Evolutionary conservation across 2,329 filamentous ascomycete genomes (phyloP).

Genomic region (Cladophialophora psammophila): DNA sequence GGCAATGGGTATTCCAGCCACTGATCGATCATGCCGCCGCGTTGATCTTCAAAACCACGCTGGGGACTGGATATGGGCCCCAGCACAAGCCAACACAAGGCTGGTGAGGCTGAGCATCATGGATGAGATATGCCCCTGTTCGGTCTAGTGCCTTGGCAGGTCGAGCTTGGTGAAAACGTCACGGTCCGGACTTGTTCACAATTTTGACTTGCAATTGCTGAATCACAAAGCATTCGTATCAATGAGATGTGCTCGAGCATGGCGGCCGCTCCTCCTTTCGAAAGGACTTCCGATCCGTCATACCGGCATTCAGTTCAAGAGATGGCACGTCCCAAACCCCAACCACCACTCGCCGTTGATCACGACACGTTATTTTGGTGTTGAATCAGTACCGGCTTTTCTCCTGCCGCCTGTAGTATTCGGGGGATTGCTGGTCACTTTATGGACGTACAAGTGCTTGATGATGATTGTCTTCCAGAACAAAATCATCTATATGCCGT

Average conservation of each 20-base stretch:
- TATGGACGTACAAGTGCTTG: constrained; percentile 71
- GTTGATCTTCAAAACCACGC: neutral
- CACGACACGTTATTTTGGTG: constrained; percentile 29
- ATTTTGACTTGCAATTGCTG: neutral
- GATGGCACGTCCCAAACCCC: neutral
- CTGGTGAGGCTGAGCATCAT: constrained; percentile 7
- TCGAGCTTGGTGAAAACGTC: neutral
- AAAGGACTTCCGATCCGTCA: neutral
- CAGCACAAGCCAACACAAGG: no score
- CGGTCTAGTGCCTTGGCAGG: constrained; percentile 9
- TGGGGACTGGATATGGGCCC: neutral
- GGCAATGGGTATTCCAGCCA: neutral
- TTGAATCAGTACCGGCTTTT: constrained; percentile 50
- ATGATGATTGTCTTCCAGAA: constrained; percentile 82
- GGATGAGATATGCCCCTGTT: neutral
- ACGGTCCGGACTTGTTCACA: neutral
- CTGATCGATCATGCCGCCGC: neutral
- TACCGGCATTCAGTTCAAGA: neutral
- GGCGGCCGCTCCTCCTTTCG: neutral
- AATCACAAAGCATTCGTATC: constrained; percentile 4
- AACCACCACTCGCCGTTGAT: neutral
- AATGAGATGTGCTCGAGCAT: constrained; percentile 18
- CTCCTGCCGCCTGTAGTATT: constrained; percentile 74
- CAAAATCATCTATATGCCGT: constrained; percentile 82
- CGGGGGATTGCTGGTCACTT: constrained; percentile 66